Evolutionary conservation across 495 filamentous ascomycete genomes (phyloP), one percentile per base, ranked within the genome.

Genomic region (Oidiodendron maius): DNA sequence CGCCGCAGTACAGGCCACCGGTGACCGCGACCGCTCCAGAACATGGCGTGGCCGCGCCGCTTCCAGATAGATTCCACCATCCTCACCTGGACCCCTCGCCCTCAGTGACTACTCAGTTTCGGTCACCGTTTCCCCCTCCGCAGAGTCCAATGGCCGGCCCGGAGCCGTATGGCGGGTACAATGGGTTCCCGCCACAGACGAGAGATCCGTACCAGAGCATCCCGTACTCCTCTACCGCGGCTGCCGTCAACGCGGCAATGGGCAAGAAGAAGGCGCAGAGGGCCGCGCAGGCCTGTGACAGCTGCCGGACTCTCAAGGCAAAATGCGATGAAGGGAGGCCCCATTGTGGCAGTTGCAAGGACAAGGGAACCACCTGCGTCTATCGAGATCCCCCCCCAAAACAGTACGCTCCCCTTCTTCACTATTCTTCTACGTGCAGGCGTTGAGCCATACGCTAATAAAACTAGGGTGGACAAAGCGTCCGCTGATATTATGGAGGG

Each of bases 321-420:
- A 85, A 84, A 63, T 86, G 82, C 60, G 80, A 84, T 49, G 82
- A 86, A 67, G 68, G 69, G 44, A 81, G 74, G 61, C 81, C 76
- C 2, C 15, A 30, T 0, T 80, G 76, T 55, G 72, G 70, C 34
- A 76, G 70, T 35, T 80, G 76, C 51, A 69, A 68, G 41, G 76
- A 80, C 49, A 80, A 80, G 52, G 70, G 69, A 36, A 62, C 77
- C 6, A 68, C 75, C 17, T 86, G 82, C 64, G 71, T 74, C 56
- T 86, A 85, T 58, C 75, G 80, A 21, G 81, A 84, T 44, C 76
- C 81, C 4, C 77, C 78, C 12, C 80, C 80, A 21, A 83, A 84
- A 50, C 81, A 83, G 82, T 86, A 64, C 56, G 77, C 67, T 24
- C 26, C 12, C 26, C 12, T 12, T 30, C 26, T 12, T 30, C 26